A percentile compares a stretch with the other conserved stretches of the same genome.
Conservation (phyloP, 1,284 basidiomycete species). For the Papiliotrema laurentii region DNA sequence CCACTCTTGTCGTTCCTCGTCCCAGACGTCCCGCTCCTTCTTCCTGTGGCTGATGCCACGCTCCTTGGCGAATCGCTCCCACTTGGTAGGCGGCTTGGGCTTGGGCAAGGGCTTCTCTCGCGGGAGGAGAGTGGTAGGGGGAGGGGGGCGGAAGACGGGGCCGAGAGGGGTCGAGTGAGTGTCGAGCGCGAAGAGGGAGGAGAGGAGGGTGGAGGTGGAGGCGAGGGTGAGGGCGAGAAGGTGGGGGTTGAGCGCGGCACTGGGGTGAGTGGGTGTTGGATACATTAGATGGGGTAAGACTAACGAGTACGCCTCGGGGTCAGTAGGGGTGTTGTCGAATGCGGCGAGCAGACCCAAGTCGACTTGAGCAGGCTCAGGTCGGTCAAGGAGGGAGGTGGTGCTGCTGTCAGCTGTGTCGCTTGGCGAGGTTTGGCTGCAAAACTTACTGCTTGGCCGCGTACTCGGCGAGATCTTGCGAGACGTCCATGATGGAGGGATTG, state of each 20-base stretch:
- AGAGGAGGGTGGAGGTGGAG: constrained; percentile 76
- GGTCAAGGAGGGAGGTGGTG: constrained; percentile 57
- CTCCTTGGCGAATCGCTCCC: constrained; percentile 90
- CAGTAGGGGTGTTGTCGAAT: constrained; percentile 81
- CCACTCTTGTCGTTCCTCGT: constrained; percentile 92
- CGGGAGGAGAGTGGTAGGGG: constrained; percentile 70
- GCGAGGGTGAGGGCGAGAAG: constrained; percentile 77
- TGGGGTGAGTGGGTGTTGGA: too few relatives aligned
- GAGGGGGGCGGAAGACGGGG: constrained; percentile 75
- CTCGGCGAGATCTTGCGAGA: constrained; percentile 38
- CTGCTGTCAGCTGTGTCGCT: constrained; percentile 8
- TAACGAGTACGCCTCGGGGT: constrained; percentile 72
- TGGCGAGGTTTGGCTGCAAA: too few relatives aligned
- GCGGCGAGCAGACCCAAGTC: constrained; percentile 80
- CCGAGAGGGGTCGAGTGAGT: constrained; percentile 74
- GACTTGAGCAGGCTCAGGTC: constrained; percentile 72
- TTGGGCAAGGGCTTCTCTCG: constrained; percentile 90
- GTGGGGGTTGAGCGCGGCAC: constrained; percentile 70
- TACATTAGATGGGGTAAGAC: too few relatives aligned
- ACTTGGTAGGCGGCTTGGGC: constrained; percentile 88
- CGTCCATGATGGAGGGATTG: constrained; percentile 31
- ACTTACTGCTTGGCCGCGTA: constrained; percentile 38
- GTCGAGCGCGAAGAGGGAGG: constrained; percentile 76
- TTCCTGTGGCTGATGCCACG: constrained; percentile 86
- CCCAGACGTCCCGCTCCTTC: constrained; percentile 81